Percentiles rank a stretch among this genome's conserved stretches.
phyloP scores from a whole-genome alignment of 768 basidiomycete species.

The Phylloporus rhodoxanthus region DNA sequence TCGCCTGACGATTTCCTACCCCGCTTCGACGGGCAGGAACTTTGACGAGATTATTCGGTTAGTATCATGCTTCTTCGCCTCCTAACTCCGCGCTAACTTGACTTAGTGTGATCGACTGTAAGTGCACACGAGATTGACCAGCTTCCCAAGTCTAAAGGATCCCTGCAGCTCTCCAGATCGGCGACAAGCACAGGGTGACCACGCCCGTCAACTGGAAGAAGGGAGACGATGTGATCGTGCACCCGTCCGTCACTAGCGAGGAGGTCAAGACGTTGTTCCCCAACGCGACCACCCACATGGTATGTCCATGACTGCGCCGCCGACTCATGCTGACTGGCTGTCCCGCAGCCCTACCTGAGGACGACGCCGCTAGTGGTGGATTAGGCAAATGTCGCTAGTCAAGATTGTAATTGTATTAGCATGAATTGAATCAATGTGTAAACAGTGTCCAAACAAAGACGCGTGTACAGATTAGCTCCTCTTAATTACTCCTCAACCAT shows the following conservation, averaged over 20 bases:
- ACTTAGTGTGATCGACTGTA: conserved; percentile 67
- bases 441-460: conserved; percentile 25
- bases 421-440: conserved; percentile 7
- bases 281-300: conserved; percentile 72
- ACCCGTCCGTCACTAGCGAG: conserved; percentile 74
- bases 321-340: background rate
- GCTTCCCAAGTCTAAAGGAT: conserved; percentile 22
- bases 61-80: conserved; percentile 2
- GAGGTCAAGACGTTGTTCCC: conserved; percentile 93
- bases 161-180: conserved; percentile 70
- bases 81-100: conserved; percentile 5
- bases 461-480: conserved; percentile 22
- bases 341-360: conserved; percentile 75
- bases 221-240: conserved; percentile 92
- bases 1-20: conserved; percentile 85
- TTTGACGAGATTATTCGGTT: conserved; percentile 68
- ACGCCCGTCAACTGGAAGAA: conserved; percentile 95
- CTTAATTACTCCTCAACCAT: conserved; percentile 16
- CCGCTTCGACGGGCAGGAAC: conserved; percentile 93
- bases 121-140: conserved; percentile 30
- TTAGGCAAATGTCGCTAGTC: background rate
- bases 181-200: conserved; percentile 77
- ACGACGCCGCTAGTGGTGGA: conserved; percentile 51
- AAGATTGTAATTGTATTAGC: background rate
- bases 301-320: conserved; percentile 26